These are phyloP conservation scores for Phoenix roebelenii DNA, from an alignment of 176 grass and related monocot genomes.

Conservation along the genomic window DNA sequence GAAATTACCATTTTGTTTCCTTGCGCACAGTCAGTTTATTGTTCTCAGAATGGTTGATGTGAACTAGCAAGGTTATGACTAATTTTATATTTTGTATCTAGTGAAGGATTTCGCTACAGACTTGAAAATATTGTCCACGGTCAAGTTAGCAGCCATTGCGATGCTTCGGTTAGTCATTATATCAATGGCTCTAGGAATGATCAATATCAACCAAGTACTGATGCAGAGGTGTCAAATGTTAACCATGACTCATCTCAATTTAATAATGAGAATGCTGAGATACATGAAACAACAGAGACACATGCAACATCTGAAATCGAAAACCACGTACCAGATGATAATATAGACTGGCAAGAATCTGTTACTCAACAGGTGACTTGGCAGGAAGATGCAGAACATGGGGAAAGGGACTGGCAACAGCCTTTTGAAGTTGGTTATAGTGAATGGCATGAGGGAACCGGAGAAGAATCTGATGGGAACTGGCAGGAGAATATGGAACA, in stretches of 20 bases:
- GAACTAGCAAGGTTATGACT: constrained; percentile 17
- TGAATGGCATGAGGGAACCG: not conserved
- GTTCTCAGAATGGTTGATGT: not conserved
- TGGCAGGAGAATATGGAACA: constrained; percentile 13
- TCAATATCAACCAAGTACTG: not conserved
- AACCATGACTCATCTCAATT: not conserved
- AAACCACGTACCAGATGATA: not conserved
- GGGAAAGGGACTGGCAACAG: constrained; percentile 2
- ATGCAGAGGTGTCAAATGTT: not conserved
- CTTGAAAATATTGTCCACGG: constrained; percentile 16
- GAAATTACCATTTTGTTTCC: too few relatives aligned
- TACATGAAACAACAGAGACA: constrained; percentile 4
- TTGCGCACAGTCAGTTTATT: too few relatives aligned
- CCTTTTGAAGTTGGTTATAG: not conserved
- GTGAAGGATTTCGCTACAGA: constrained; percentile 50
- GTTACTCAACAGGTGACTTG: not conserved
- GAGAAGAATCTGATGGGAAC: constrained; percentile 2
- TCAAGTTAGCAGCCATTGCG: constrained; percentile 21
- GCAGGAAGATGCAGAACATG: not conserved
- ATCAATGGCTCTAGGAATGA: constrained; percentile 6
- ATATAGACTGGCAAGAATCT: not conserved
- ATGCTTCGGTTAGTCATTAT: constrained; percentile 1
- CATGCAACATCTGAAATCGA: not conserved
- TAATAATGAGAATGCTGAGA: not conserved
- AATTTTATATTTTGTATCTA: constrained; percentile 37